Base-by-base conservation (phyloP, 805 yeast genomes). In the Dipodascus albidus region DNA sequence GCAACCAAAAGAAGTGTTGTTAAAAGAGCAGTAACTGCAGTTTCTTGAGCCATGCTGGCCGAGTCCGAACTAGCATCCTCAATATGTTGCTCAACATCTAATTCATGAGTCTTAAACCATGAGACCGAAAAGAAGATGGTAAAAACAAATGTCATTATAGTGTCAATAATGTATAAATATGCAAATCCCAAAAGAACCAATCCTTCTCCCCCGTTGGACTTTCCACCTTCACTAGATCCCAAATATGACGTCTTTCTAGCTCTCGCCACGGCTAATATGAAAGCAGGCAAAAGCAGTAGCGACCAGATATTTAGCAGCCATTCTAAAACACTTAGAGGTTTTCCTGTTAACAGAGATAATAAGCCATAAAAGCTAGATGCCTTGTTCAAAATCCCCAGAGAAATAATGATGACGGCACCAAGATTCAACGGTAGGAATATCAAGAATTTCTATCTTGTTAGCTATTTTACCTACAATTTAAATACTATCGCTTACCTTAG, bases 331-430 rank as follows among this genome's bases (percentile, higher is more conserved):
- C 81, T 82, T 53, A 90, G 74, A 1, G 93, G 93, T 64, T 90
- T 96, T 1, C 96, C 74, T 0, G 97, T 90, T 62, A 91, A 77
- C 23, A 91, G 67, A 0, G 97, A 89, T 21, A 89, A 71, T 35
- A 91, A 72, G 24, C 97, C 99, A 67, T 84, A 91, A 20, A 82
- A 73, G 8, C 98, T 96, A 55, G 95, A 82, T 59, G 90, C 87
- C 65, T 90, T 90, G 71, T 91, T 91, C 58, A 90, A 74, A 38
- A 89, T 77, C 15, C 90, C 85, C 38, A 86, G 73, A 0, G 87
- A 83, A 3, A 89, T 73, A 20, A 85, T 79, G 1, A 87, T 66
- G 66, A 91, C 98, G 22, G 89, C 95, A 14, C 97, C 98, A 22
- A 85, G 74, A 63, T 85, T 87, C 23, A 91, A 75, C 3, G 98